These are phyloP conservation scores for Salicornia ramosissima DNA, from an alignment of 148 eudicot species.

Conservation along the genomic window DNA sequence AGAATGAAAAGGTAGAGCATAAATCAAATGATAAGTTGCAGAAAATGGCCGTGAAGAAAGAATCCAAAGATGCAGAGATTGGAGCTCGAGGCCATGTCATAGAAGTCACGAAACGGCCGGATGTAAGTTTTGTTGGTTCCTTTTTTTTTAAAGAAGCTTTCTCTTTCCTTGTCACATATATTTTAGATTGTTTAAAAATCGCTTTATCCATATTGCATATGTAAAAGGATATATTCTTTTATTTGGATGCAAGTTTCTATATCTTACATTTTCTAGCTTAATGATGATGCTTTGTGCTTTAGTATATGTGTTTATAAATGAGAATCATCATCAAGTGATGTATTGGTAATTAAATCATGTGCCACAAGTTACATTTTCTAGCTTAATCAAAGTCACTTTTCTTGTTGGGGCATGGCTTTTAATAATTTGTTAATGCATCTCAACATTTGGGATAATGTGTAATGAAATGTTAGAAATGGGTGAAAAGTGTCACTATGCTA, in stretches of 20 bases:
- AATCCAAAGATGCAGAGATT: slow-evolving; percentile 11
- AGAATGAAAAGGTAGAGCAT: slow-evolving; percentile 3
- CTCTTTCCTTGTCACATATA: neutral
- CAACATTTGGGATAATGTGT: neutral
- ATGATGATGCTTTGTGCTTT: too few relatives aligned
- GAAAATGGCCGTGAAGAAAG: slow-evolving; percentile 18
- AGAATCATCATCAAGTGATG: neutral
- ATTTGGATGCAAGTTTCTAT: neutral
- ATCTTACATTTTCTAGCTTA: neutral
- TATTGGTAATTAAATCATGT: neutral
- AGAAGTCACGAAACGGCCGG: slow-evolving; percentile 61
- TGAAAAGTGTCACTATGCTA: neutral
- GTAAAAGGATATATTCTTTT: neutral
- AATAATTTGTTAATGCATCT: too few relatives aligned
- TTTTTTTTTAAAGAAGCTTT: neutral
- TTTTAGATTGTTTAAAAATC: neutral
- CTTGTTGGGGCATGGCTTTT: neutral
- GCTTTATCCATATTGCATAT: neutral
- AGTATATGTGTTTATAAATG: too few relatives aligned
- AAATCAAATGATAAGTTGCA: slow-evolving; percentile 7
- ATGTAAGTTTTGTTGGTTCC: slow-evolving; percentile 54
- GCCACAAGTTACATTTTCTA: neutral
- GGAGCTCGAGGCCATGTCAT: slow-evolving; percentile 31
- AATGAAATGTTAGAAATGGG: neutral
- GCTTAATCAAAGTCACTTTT: neutral